phyloP scores from a whole-genome alignment of 2,329 filamentous ascomycete species.

The Penicillium sp. region DNA sequence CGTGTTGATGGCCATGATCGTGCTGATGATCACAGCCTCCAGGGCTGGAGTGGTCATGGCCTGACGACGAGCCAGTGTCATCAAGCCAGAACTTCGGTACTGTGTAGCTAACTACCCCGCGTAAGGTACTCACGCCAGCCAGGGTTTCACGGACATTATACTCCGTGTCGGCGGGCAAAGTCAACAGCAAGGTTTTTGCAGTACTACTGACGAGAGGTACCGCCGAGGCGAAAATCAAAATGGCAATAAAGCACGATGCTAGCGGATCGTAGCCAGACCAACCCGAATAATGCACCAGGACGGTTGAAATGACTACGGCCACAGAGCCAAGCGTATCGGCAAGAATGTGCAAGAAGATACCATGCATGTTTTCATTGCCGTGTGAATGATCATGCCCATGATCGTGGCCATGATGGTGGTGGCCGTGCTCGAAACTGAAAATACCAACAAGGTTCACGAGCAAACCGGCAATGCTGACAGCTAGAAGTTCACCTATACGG shows the following conservation, averaged over 20 bases:
- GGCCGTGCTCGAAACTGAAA: constrained; percentile 75
- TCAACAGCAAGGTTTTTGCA: constrained; percentile 80
- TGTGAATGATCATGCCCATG: constrained; percentile 59
- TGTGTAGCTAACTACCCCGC: constrained; percentile 83
- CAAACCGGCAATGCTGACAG: constrained; percentile 85
- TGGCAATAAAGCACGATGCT: constrained; percentile 89
- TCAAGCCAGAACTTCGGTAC: constrained; percentile 93
- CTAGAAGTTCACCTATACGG: constrained; percentile 80
- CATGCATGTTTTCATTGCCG: constrained; percentile 97
- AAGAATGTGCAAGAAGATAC: constrained; percentile 93
- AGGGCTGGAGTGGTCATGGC: constrained; percentile 38
- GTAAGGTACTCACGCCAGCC: constrained; percentile 77
- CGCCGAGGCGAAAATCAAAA: constrained; percentile 90
- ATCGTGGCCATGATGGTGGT: constrained; percentile 56
- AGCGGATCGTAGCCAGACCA: constrained; percentile 96
- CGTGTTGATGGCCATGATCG: constrained; percentile 34
- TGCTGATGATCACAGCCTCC: constrained; percentile 26
- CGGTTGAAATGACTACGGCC: constrained; percentile 89
- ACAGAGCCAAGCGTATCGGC: constrained; percentile 94
- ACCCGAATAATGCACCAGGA: constrained; percentile 81
- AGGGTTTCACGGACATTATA: constrained; percentile 86
- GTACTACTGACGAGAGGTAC: constrained; percentile 85
- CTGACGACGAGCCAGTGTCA: constrained; percentile 57
- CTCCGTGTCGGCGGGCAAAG: constrained; percentile 81
- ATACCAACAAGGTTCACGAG: constrained; percentile 92